phyloP scores from a whole-genome alignment of 805 yeast species.

The Candida krabiensis region DNA sequence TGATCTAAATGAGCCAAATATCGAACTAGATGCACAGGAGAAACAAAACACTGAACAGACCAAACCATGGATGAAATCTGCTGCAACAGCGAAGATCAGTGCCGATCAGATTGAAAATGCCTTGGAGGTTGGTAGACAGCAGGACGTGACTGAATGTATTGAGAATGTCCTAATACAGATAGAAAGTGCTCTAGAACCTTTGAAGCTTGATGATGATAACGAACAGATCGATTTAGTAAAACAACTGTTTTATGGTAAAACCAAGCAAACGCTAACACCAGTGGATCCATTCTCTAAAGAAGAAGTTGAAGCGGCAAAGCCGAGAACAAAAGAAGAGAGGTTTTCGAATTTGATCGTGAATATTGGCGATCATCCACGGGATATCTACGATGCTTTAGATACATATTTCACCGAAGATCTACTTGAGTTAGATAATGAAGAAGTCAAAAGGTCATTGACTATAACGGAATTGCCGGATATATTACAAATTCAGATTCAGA shows the following conservation, averaged over 20 bases:
- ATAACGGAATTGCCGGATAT: conserved; percentile 74
- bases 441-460: conserved; percentile 71
- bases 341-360: conserved; percentile 82
- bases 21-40: too few relatives aligned
- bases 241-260: conserved; percentile 78
- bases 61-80: conserved; percentile 29
- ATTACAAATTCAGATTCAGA: conserved; percentile 87
- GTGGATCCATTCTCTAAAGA: conserved; percentile 33
- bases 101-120: conserved; percentile 73
- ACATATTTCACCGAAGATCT: conserved; percentile 75
- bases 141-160: conserved; percentile 96
- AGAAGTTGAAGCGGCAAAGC: conserved; percentile 24
- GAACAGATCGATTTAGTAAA: conserved; percentile 86
- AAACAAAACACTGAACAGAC: conserved; percentile 24
- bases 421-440: conserved; percentile 67
- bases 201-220: conserved; percentile 60
- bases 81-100: conserved; percentile 39
- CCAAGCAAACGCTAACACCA: conserved; percentile 73
- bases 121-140: conserved; percentile 84
- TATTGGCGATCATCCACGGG: conserved; percentile 84
- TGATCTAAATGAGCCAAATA: conserved; percentile 4
- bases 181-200: conserved; percentile 82
- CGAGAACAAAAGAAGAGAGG: conserved; percentile 64
- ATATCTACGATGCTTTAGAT: conserved; percentile 88
- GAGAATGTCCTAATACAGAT: conserved; percentile 89